These are phyloP conservation scores for Candida sp. DNA, from an alignment of 1,139 yeast species.

Conservation along the genomic window DNA sequence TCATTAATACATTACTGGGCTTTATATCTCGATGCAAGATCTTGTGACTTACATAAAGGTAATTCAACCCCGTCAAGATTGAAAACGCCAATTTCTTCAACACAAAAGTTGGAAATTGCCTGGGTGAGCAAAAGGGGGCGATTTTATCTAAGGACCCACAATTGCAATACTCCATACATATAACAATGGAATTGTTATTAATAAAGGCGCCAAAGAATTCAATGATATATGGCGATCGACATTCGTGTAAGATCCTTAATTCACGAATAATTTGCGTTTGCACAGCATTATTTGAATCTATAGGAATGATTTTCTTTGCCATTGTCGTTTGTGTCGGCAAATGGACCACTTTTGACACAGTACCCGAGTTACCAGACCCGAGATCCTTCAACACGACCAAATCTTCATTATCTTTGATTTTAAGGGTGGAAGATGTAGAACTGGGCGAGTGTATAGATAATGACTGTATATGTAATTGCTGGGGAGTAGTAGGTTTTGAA, in stretches of 20 bases:
- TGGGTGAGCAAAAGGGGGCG: conserved; percentile 45
- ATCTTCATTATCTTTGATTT: conserved; percentile 60
- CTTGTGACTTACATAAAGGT: conserved; percentile 76
- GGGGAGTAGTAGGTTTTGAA: conserved; percentile 33
- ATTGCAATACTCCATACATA: conserved; percentile 96
- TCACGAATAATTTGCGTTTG: conserved; percentile 89
- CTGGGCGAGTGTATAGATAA: background rate
- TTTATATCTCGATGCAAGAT: conserved; percentile 78
- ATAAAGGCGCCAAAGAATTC: conserved; percentile 89
- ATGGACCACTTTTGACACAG: conserved; percentile 85
- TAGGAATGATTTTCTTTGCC: conserved; percentile 88
- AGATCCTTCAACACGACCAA: conserved; percentile 70
- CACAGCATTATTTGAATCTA: conserved; percentile 78
- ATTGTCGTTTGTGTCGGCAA: conserved; percentile 83
- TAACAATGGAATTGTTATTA: conserved; percentile 62
- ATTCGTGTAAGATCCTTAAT: conserved; percentile 85
- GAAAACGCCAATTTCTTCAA: conserved; percentile 73
- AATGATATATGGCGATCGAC: conserved; percentile 78
- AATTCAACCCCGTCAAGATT: conserved; percentile 77
- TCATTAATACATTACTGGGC: conserved; percentile 65
- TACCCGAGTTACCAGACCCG: conserved; percentile 95
- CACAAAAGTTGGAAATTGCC: conserved; percentile 56
- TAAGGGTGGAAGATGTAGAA: background rate
- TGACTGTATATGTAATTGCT: conserved; percentile 15
- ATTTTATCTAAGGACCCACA: conserved; percentile 90